Percentiles rank a stretch among this genome's conserved stretches.
Conservation (phyloP, 192 early-diverging fungal species). For the Phycomyces nitens region DNA sequence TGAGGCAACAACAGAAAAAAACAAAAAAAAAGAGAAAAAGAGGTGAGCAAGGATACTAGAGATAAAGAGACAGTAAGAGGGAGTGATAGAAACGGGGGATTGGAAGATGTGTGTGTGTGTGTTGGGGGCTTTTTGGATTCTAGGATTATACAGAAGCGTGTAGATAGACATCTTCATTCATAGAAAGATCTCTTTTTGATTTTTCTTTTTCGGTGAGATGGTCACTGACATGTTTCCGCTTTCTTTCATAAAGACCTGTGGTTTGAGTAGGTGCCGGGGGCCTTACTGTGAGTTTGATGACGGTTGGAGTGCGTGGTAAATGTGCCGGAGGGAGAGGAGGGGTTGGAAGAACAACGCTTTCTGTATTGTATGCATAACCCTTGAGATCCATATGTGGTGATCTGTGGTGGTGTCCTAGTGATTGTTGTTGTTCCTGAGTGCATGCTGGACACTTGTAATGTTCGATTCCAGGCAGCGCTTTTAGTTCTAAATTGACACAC, state of each 20-base stretch:
- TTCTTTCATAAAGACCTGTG: not conserved
- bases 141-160: not conserved
- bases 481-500: conserved; percentile 48
- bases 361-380: too few relatives aligned
- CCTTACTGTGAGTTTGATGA: not conserved
- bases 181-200: not conserved
- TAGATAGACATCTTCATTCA: not conserved
- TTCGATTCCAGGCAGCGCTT: conserved; percentile 37
- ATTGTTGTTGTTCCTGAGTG: conserved; percentile 14
- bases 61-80: not conserved
- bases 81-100: not conserved
- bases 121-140: not conserved
- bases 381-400: too few relatives aligned
- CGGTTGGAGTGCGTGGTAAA: not conserved
- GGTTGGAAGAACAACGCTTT: not conserved
- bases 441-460: conserved; percentile 59
- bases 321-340: not conserved
- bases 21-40: not conserved
- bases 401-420: not conserved
- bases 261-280: not conserved
- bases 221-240: not conserved
- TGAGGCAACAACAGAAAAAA: not conserved
- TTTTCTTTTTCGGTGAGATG: not conserved
- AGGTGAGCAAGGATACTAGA: not conserved
- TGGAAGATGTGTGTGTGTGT: not conserved